Base-by-base conservation (phyloP, 139 green algal species). In the Asterochloris sp. region DNA sequence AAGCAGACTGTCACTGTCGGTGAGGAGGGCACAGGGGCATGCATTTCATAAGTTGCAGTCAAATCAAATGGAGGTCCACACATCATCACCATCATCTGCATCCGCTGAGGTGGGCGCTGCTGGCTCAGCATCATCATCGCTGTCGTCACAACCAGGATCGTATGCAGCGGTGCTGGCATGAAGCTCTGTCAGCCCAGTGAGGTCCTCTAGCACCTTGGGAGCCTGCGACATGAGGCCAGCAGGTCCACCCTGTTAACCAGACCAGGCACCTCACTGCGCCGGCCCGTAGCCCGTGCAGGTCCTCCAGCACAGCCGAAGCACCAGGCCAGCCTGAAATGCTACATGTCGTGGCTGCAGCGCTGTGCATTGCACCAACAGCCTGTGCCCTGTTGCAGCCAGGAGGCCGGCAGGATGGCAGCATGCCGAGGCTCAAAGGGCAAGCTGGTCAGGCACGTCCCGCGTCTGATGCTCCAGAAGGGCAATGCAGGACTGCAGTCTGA, bases 161-260 rank as follows among this genome's bases (percentile, higher is more conserved):
- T 54, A 54, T 54, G 76, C 76, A 54, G 67, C 15, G 2, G 76
- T 69, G 60, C 68, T 62, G 68, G 76, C 76, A 60, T 94, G 87
- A 80, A 98, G 85, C 86, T 94, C 87, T 11, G 89, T 89, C 73
- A 98, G 86, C 14, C 95, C 95, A 1, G 92, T 98, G 74, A 97
- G 66, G 64, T 94, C 84, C 85, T 98, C 93, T 69, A 98, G 85
- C 21, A 63, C 79, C 26, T 73, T 78, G 1, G 91, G 92, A 19
- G 92, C 76, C 38, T 86, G 69, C 78, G 89, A 69, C 28, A 63
- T 8, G 47, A 79, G 13, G 26, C 13, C n/a, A 54, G 24, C 16
- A 27, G 63, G 66, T 17, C 38, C 47, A 38, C 2, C 24, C 38
- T 62, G 66, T 28, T 10, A 71, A 2, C 66, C 17, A 26, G 66